phyloP scores from a whole-genome alignment of 257 asterid species.

The Solanum chiquidenum region DNA sequence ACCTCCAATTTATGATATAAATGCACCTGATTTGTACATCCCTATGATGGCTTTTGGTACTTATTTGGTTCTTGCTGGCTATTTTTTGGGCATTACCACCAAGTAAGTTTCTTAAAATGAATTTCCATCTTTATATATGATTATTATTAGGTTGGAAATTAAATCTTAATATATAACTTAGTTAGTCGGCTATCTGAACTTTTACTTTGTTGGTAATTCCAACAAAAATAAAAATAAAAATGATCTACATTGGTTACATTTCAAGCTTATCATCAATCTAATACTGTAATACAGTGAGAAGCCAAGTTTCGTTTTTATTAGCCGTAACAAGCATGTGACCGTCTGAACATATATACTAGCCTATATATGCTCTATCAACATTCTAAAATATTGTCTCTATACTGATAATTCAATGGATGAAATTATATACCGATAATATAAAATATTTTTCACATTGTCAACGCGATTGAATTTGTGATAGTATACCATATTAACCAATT shows the following conservation, averaged over 20 bases:
- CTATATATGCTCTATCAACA: not conserved
- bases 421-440: not conserved
- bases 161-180: too few species aligned
- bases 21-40: conserved; percentile 23
- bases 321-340: not conserved
- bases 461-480: not conserved
- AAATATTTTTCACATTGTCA: not conserved
- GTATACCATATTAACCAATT: not conserved
- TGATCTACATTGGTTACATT: not conserved
- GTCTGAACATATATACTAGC: not conserved
- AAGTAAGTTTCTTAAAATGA: conserved; percentile 14
- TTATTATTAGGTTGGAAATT: too few species aligned
- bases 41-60: conserved; percentile 38
- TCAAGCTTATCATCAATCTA: not conserved
- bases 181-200: fast-evolving
- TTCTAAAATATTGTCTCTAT: not conserved
- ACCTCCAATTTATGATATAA: conserved; percentile 20
- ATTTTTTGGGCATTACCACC: conserved; percentile 27
- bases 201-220: too few species aligned
- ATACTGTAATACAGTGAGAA: not conserved
- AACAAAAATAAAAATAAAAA: not conserved
- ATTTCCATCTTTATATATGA: not conserved
- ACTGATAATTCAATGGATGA: not conserved
- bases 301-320: not conserved
- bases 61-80: conserved; percentile 26